Evolutionary conservation across 306 rosid genomes (phyloP).

Genomic region (Quercus dentata): DNA sequence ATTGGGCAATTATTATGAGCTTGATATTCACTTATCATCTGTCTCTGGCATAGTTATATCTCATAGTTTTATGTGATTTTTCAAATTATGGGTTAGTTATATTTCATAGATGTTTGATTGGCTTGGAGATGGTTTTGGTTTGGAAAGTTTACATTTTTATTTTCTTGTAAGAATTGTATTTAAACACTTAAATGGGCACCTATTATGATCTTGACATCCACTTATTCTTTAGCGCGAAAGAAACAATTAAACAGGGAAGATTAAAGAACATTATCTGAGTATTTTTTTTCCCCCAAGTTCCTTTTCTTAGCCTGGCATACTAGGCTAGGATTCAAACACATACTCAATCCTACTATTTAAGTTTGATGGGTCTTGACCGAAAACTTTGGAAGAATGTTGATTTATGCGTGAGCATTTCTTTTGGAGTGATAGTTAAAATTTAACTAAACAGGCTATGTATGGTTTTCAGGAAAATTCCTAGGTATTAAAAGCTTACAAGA

Average conservation of each 20-base stretch:
- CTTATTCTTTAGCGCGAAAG: no score
- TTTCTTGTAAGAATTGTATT: neutral
- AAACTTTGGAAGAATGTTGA: neutral
- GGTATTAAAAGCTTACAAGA: neutral
- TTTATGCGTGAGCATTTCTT: neutral
- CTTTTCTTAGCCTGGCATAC: neutral
- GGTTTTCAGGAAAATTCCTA: neutral
- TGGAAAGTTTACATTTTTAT: neutral
- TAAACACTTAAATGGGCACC: no score
- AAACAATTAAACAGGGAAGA: no score
- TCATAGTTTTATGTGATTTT: neutral
- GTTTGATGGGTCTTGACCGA: neutral
- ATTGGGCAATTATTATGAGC: no score
- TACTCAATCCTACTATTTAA: neutral
- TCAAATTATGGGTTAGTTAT: neutral
- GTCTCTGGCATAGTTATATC: no score
- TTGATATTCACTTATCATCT: no score
- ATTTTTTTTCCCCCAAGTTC: no score
- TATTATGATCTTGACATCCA: no score
- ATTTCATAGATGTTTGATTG: no score
- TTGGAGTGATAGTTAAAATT: neutral
- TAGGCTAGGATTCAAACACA: neutral
- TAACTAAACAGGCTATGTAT: neutral
- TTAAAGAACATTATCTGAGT: no score
- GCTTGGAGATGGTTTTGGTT: neutral